Base-by-base conservation (phyloP, 805 yeast genomes). In the Scheffersomyces coipomensis region DNA sequence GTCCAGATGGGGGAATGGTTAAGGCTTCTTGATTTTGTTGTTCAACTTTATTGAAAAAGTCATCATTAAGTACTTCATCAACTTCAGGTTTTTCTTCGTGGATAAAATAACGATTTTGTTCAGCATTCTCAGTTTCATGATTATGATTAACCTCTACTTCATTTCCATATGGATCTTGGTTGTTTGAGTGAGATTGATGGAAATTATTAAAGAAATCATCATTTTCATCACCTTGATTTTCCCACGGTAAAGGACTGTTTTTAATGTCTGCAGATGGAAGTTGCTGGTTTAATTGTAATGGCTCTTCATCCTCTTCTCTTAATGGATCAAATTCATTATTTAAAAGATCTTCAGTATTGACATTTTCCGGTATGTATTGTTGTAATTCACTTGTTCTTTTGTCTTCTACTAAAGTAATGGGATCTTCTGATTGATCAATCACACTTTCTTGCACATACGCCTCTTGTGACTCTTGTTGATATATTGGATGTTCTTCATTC, bases 321-420 rank as follows among this genome's bases (percentile, higher is more conserved):
- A 27, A 5, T 27, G 30, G 30, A 27, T 27, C 30, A 27, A 27
- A 27, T 9, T 27, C 18, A 5, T 27, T 5, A 33, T 12, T 21
- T n/a, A n/a, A n/a, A n/a, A n/a, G n/a, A n/a, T n/a, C n/a, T n/a
- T n/a, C 35, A 21, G 18, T 18, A 18, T 32, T 10, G 5, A 5
- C 18, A 7, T 4, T 29, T 4, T 47, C 47, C 8, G 55, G 52
- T 12, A 49, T 45, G 11, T 39, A 48, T 30, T 43, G 46, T 34
- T 47, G 50, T 12, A 51, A 35, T 19, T 49, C 48, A n/a, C 48
- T 46, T 2, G 43, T 37, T 10, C 43, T 42, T 29, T 48, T 41
- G 24, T 43, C 49, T 18, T 38, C 48, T 6, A 48, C 34, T 33
- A 51, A 43, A 9, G 51, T 49, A 17, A 35, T 21, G 13, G 50